Evolutionary conservation across 495 filamentous ascomycete genomes (phyloP), one percentile per base, ranked within the genome.

Genomic region (Pyronema omphalodes): DNA sequence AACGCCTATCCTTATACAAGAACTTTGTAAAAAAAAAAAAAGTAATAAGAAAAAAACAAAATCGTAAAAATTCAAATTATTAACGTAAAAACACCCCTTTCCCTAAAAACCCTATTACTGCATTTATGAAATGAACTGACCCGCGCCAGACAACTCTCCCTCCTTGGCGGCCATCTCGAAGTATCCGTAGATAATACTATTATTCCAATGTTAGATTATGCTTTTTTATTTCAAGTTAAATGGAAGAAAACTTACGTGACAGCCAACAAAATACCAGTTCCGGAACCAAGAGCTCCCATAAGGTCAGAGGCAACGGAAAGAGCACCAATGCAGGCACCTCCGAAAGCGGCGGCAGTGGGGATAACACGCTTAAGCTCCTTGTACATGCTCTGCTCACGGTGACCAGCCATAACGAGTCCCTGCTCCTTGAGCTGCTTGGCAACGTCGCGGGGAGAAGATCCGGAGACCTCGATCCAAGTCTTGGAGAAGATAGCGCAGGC

Each of bases 341-440:
- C 93, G 62, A 99, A 99, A 56, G 93, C 91, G 58, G 93, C 93
- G 52, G 93, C 93, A 44, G 89, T 94, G 55, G 93, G 93, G 57
- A 99, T 99, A 61, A 99, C 87, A 61, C 93, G 80, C 83, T 99
- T 99, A 53, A 99, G 76, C 68, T 99, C 93, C 78, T 91, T 93
- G 79, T 99, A 99, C 93, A 96, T 96, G 77, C 85, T 93, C 76
- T 95, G 88, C 71, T 99, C 93, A 72, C 93, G 81, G 73, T 99
- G 93, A 58, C 93, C 93, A 62, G 93, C 91, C 93, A 99, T 99
- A 63, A 96, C 88, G 48, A 99, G 81, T 64, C 93, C 89, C 71
- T 95, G 89, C 66, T 96, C 93, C 80, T 99, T 99, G 66, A 99
- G 79, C 73, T 99, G 93, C 81, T 99, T 99, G 59, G 93, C 93